Conservation (phyloP, 2,329 filamentous ascomycete genomes). For the Pseudocercospora eumusae region DNA sequence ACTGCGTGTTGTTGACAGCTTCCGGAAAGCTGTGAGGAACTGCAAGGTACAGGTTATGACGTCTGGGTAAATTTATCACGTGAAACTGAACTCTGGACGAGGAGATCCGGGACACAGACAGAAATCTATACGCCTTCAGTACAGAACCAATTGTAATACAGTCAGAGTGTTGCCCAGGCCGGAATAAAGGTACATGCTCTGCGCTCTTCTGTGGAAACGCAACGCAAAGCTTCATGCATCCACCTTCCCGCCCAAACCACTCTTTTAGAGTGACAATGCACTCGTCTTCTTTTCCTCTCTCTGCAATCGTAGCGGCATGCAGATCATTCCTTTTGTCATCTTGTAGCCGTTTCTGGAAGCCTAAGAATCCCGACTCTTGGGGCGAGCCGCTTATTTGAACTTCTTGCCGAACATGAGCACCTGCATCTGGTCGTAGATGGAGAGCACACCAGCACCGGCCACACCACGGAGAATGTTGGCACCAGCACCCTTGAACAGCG, state of each 20-base stretch:
- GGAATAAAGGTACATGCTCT: conserved; percentile 37
- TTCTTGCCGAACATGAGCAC: conserved; percentile 99
- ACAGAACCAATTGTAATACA: conserved; percentile 41
- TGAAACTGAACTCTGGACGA: conserved; percentile 6
- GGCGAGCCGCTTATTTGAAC: conserved; percentile 66
- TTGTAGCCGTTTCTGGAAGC: conserved; percentile 18
- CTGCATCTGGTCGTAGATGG: conserved; percentile 99
- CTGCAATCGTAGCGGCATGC: conserved; percentile 40
- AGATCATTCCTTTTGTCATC: conserved; percentile 26
- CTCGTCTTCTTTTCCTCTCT: conserved; percentile 25
- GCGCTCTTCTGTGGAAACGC: conserved; percentile 28
- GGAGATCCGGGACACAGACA: conserved; percentile 20
- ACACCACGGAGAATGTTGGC: conserved; percentile 99
- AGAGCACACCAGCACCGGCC: conserved; percentile 99
- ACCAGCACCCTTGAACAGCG: conserved; percentile 99
- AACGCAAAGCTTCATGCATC: conserved; percentile 26
- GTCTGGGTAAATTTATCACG: conserved; percentile 5
- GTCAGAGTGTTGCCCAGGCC: conserved; percentile 35
- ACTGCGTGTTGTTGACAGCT: neutral
- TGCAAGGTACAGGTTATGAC: conserved; percentile 6
- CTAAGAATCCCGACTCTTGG: conserved; percentile 20
- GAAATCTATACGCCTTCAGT: conserved; percentile 36
- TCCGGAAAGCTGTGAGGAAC: neutral
- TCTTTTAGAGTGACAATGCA: conserved; percentile 29
- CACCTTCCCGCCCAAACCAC: conserved; percentile 27